Conservation (phyloP, 2,329 filamentous ascomycete species). For the Colletotrichum horii region DNA sequence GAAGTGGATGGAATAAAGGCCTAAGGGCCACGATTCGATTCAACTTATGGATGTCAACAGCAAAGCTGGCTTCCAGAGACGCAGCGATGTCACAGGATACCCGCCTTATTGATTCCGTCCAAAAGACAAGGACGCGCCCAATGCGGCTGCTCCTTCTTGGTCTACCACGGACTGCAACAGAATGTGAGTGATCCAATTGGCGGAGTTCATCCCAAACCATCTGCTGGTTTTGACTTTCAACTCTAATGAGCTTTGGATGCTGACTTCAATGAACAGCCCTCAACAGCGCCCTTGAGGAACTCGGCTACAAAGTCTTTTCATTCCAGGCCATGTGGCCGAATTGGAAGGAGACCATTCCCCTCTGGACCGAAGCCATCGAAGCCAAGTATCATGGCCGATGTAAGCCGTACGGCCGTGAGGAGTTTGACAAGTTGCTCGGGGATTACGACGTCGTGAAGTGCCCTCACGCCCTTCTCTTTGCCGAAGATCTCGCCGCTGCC, state of each 20-base stretch:
- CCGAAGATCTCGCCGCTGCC: neutral
- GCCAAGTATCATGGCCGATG: neutral
- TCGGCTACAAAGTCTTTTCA: neutral
- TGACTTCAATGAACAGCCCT: neutral
- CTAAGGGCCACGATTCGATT: neutral
- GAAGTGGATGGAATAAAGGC: neutral
- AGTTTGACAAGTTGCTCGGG: neutral
- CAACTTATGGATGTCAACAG: neutral
- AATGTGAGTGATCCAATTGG: neutral
- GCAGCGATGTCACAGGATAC: neutral
- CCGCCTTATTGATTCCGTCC: neutral
- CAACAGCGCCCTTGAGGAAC: neutral
- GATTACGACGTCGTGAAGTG: neutral
- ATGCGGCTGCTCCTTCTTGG: neutral
- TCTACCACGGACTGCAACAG: neutral
- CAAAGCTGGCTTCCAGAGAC: fast-evolving
- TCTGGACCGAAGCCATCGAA: neutral
- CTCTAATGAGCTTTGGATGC: neutral
- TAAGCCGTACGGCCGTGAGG: neutral
- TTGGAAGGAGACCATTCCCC: neutral
- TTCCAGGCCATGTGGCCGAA: neutral
- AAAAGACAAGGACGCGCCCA: neutral
- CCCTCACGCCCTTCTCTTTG: neutral
- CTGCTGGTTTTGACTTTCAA: neutral
- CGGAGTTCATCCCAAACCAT: neutral